These are phyloP conservation scores for Penicillium hordei DNA, from an alignment of 2,329 filamentous ascomycete genomes.

Conservation along the genomic window DNA sequence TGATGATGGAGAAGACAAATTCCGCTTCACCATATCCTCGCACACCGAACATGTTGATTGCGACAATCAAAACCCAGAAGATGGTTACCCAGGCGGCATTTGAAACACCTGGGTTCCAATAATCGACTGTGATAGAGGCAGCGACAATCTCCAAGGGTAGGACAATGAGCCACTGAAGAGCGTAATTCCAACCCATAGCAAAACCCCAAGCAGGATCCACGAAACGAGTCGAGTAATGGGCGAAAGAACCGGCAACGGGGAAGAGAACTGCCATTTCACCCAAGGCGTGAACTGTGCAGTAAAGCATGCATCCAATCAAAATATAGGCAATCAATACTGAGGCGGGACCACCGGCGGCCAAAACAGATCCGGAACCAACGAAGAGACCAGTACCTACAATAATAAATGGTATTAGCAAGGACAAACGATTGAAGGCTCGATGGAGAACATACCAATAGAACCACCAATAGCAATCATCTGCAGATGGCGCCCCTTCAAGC, in stretches of 20 bases:
- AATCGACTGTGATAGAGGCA: conserved; percentile 78
- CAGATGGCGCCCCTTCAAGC: conserved; percentile 78
- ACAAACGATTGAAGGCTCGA: not conserved
- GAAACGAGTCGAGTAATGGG: conserved; percentile 87
- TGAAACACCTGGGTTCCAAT: conserved; percentile 67
- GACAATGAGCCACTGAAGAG: conserved; percentile 81
- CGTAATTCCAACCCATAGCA: conserved; percentile 95
- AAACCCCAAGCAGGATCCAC: conserved; percentile 93
- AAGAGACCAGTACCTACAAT: conserved; percentile 74
- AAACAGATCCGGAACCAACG: conserved; percentile 73
- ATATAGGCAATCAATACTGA: conserved; percentile 74
- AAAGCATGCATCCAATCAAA: conserved; percentile 83
- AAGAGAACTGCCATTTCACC: conserved; percentile 90
- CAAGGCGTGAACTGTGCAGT: conserved; percentile 85
- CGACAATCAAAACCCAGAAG: conserved; percentile 72
- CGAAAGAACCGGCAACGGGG: conserved; percentile 88
- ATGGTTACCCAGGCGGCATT: conserved; percentile 78
- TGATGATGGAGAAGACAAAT: conserved; percentile 82
- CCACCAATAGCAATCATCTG: conserved; percentile 98
- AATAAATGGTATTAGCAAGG: conserved; percentile 14
- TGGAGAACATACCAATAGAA: conserved; percentile 65
- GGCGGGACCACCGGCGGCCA: conserved; percentile 72
- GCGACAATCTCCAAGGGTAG: conserved; percentile 84
- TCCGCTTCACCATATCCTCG: conserved; percentile 88
- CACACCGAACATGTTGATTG: conserved; percentile 85